Conservation (phyloP, 2,329 filamentous ascomycete genomes). For the Fusarium sp. region DNA sequence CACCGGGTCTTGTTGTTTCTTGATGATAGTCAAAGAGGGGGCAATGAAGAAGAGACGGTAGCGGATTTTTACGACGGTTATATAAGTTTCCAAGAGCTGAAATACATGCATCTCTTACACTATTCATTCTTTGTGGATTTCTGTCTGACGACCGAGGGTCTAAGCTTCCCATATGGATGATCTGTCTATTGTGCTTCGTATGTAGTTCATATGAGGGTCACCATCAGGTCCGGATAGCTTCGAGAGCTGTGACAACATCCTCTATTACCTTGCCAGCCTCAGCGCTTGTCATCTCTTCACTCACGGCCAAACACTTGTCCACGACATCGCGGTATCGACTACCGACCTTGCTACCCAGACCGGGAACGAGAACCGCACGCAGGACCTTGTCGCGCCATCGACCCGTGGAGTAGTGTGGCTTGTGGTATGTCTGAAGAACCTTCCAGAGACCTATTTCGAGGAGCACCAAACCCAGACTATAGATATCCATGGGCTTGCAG, state of each 20-base stretch:
- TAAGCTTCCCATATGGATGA: background rate
- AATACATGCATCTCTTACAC: slow-evolving; percentile 29
- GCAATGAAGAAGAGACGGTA: slow-evolving; percentile 21
- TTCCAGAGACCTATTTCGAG: slow-evolving; percentile 62
- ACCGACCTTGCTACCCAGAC: slow-evolving; percentile 53
- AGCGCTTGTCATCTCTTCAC: slow-evolving; percentile 48
- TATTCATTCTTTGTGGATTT: slow-evolving; percentile 3
- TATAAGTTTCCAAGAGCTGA: slow-evolving; percentile 36
- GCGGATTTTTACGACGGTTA: slow-evolving; percentile 34
- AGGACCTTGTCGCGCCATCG: slow-evolving; percentile 55
- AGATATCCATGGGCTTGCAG: slow-evolving; percentile 62
- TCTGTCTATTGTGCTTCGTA: background rate
- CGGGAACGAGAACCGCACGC: slow-evolving; percentile 52
- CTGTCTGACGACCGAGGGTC: background rate
- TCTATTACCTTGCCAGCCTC: slow-evolving; percentile 54
- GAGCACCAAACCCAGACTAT: slow-evolving; percentile 60
- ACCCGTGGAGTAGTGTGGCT: slow-evolving; percentile 53
- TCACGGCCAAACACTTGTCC: slow-evolving; percentile 51
- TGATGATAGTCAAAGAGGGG: slow-evolving; percentile 19
- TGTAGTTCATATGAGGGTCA: background rate
- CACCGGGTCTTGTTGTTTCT: slow-evolving; percentile 22
- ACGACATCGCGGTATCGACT: slow-evolving; percentile 53
- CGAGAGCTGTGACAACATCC: slow-evolving; percentile 52
- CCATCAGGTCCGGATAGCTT: slow-evolving; percentile 47
- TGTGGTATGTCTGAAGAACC: slow-evolving; percentile 52